Conservation (phyloP, 352 stramenopile genomes). For the Globisporangium echinulatum region DNA sequence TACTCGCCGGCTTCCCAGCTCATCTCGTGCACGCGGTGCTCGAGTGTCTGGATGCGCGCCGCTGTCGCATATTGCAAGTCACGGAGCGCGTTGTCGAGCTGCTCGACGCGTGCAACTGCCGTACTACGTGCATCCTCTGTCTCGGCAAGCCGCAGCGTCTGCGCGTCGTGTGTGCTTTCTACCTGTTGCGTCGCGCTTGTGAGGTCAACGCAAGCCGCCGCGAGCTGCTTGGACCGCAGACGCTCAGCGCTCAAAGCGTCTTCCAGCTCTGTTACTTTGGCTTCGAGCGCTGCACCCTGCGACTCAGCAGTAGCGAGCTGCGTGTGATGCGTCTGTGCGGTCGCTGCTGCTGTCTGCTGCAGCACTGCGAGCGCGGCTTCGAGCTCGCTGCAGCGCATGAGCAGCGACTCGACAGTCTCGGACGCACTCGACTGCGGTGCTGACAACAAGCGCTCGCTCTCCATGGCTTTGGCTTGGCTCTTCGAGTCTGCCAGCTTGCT, state of each 20-base stretch:
- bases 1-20: background rate
- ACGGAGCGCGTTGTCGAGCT: background rate
- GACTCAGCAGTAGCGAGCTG: background rate
- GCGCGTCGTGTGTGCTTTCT: background rate
- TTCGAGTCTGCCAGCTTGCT: too few species aligned
- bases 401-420: background rate
- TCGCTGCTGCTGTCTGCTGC: background rate
- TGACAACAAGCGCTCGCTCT: background rate
- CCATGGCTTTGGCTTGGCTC: background rate
- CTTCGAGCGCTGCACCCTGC: background rate
- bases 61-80: background rate
- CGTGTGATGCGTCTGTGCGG: background rate
- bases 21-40: constrained; percentile 2
- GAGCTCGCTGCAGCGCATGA: background rate
- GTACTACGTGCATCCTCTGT: background rate
- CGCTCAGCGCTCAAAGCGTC: background rate
- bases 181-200: background rate
- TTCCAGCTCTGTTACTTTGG: background rate
- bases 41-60: background rate
- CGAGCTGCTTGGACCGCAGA: background rate
- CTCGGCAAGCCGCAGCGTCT: constrained; percentile 5
- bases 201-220: background rate
- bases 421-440: background rate
- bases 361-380: background rate
- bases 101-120: background rate